Evolutionary conservation across 768 basidiomycete species (phyloP).

Genomic region (Postia placenta): DNA sequence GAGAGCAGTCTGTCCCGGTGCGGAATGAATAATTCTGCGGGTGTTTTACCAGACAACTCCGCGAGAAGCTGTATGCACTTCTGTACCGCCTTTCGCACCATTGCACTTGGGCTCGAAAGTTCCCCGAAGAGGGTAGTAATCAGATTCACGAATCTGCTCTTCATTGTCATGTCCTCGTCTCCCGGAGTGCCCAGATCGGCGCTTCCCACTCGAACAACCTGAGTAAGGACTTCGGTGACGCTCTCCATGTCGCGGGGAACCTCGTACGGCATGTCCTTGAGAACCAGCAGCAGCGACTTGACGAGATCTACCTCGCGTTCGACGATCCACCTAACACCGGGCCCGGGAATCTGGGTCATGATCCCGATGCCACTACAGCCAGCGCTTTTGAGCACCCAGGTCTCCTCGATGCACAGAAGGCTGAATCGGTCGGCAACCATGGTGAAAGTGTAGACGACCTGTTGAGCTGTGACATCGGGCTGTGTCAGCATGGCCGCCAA

Average conservation of each 20-base stretch:
- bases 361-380: slow-evolving; percentile 84
- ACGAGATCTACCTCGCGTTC: slow-evolving; percentile 88
- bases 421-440: slow-evolving; percentile 80
- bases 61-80: slow-evolving; percentile 75
- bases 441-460: slow-evolving; percentile 65
- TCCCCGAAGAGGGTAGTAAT: slow-evolving; percentile 85
- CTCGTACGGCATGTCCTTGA: slow-evolving; percentile 93
- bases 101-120: slow-evolving; percentile 77
- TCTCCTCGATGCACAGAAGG: slow-evolving; percentile 84
- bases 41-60: slow-evolving; percentile 60
- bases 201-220: slow-evolving; percentile 58
- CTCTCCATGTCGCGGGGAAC: slow-evolving; percentile 76
- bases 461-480: slow-evolving; percentile 40
- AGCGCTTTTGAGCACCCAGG: slow-evolving; percentile 86
- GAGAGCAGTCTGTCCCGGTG: slow-evolving; percentile 86
- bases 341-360: slow-evolving; percentile 61
- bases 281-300: slow-evolving; percentile 81
- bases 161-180: slow-evolving; percentile 31
- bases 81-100: slow-evolving; percentile 82
- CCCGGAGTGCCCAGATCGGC: slow-evolving; percentile 38
- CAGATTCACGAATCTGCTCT: slow-evolving; percentile 57
- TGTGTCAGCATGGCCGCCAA: slow-evolving; percentile 51
- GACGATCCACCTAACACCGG: slow-evolving; percentile 74
- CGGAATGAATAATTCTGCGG: slow-evolving; percentile 74
- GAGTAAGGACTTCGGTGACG: slow-evolving; percentile 69